Conservation (phyloP, 2,329 filamentous ascomycete genomes). For the Hansfordia pulvinata region DNA sequence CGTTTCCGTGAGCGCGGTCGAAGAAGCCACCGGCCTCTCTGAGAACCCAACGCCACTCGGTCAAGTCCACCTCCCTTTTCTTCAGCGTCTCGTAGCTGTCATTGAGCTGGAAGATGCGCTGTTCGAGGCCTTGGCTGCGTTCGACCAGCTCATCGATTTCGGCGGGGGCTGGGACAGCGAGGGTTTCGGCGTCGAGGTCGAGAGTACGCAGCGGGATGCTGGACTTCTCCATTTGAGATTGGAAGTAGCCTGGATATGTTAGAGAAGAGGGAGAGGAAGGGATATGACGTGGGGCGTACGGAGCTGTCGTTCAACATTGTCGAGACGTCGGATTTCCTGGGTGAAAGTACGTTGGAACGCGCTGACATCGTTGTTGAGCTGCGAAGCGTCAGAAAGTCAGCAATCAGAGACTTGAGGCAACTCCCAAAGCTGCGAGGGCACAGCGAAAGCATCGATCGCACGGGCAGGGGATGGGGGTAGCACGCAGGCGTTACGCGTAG, state of each 20-base stretch:
- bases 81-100: constrained; percentile 98
- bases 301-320: constrained; percentile 96
- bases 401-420: too few relatives aligned
- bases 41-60: constrained; percentile 96
- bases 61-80: constrained; percentile 92
- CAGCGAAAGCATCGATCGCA: too few relatives aligned
- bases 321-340: constrained; percentile 89
- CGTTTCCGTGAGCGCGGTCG: constrained; percentile 87
- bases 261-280: constrained; percentile 10
- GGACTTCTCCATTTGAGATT: constrained; percentile 88
- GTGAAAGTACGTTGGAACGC: constrained; percentile 97
- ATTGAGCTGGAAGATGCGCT: constrained; percentile 80
- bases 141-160: constrained; percentile 96
- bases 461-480: too few relatives aligned
- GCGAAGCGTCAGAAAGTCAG: too few relatives aligned
- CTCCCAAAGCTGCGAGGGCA: too few relatives aligned
- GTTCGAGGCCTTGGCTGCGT: constrained; percentile 82
- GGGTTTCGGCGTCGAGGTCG: constrained; percentile 76
- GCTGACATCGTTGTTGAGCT: constrained; percentile 87
- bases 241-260: constrained; percentile 65
- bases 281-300: constrained; percentile 43
- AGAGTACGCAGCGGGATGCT: constrained; percentile 76
- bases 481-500: too few relatives aligned
- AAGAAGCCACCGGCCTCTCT: constrained; percentile 96
- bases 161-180: constrained; percentile 77